Evolutionary conservation across 768 basidiomycete species (phyloP).

Genomic region (Termitomyces sp.): DNA sequence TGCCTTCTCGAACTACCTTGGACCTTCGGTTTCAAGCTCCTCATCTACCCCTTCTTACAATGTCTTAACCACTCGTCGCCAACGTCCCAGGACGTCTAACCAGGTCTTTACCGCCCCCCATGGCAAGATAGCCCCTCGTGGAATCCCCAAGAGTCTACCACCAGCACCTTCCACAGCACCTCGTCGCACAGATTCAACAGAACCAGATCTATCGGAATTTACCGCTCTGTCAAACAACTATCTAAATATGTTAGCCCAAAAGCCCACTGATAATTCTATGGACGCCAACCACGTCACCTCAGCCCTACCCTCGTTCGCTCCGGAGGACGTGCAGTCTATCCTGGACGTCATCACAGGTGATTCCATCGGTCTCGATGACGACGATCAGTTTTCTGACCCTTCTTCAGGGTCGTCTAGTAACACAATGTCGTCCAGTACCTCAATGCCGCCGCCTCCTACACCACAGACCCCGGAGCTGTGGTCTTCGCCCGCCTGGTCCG

Average conservation of each 20-base stretch:
- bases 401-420: constrained; percentile 1
- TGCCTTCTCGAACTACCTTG: constrained; percentile 38
- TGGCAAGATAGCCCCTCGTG: constrained; percentile 76
- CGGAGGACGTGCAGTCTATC: constrained; percentile 18
- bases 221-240: constrained; percentile 56
- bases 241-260: constrained; percentile 62
- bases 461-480: constrained; percentile 17
- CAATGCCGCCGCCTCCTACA: constrained; percentile 6
- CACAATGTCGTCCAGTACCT: background rate
- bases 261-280: constrained; percentile 36
- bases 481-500: constrained; percentile 17
- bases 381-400: background rate
- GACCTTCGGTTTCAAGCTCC: constrained; percentile 56
- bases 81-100: constrained; percentile 67
- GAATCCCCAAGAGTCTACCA: constrained; percentile 70
- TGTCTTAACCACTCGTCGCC: constrained; percentile 52
- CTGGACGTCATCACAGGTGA: constrained; percentile 14
- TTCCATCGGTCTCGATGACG: constrained; percentile 16
- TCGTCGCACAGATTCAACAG: constrained; percentile 33
- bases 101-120: constrained; percentile 61
- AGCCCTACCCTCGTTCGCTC: constrained; percentile 21
- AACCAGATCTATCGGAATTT: constrained; percentile 38
- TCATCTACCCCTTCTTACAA: constrained; percentile 34
- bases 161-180: constrained; percentile 61
- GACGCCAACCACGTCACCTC: constrained; percentile 26